Evolutionary conservation across 2,329 filamentous ascomycete genomes (phyloP), one percentile per base, ranked within the genome.

Genomic region (Byssoonygena ceratinophila): DNA sequence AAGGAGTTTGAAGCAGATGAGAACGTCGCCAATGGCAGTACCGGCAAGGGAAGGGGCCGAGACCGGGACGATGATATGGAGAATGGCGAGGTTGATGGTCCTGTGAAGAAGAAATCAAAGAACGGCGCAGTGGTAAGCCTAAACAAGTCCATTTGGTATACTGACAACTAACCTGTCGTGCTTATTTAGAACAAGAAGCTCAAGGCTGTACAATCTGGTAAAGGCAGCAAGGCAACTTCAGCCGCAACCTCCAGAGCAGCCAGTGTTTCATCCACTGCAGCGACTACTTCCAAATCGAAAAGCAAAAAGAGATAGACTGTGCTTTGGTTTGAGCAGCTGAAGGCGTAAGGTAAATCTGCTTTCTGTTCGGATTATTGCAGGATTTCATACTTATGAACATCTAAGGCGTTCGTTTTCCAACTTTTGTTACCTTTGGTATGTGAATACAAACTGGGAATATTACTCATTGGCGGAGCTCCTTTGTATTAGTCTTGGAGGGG

Each of bases 101-200:
- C 89, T n/a, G 83, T 83, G 1, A 95, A 94, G 79, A 97, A 97
- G 79, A 95, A 94, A 80, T 78, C 82, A 14, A 94, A 94, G 77
- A 87, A 86, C 61, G 83, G 83, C 50, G 84, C 89, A 56, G 94
- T 94, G 80, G 88, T 92, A 76, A 66, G 81, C 69, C 25, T 31
- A 18, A 22, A 2, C 9, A 43, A 40, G 16, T 49, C 51, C 51
- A 53, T 50, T 46, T 12, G 22, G 23, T 2, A 49, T 40, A 53
- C 6, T 54, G 29, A 45, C 23, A 50, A 50, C 41, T 60, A 54
- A 61, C 52, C 65, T 45, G 11, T 18, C 32, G 58, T 60, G 46
- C n/a, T 44, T 7, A 9, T 50, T 20, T 48, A 97, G 90, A 95
- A 96, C 70, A 97, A 97, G 73, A 83, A 87, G 49, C 79, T 96